Evolutionary conservation across 2,329 filamentous ascomycete species (phyloP).

Genomic region (Geoglossum cookeanum): DNA sequence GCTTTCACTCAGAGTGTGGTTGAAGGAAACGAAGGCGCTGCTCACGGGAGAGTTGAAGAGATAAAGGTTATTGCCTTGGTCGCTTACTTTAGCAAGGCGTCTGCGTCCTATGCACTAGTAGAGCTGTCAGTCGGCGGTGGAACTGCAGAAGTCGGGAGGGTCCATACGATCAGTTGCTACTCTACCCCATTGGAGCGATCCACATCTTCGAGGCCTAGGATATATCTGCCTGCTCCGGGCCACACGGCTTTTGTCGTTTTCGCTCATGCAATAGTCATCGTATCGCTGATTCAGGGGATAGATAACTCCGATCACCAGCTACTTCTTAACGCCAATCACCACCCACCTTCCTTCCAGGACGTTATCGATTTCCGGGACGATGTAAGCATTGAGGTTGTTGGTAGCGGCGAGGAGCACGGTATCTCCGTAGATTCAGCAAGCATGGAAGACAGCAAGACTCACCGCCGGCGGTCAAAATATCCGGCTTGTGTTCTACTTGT

Average conservation of each 20-base stretch:
- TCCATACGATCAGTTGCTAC: constrained; percentile 49
- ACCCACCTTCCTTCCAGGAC: constrained; percentile 62
- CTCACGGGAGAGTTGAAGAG: constrained; percentile 6
- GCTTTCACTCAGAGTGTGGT: constrained; percentile 40
- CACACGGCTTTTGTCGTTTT: constrained; percentile 71
- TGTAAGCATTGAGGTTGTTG: constrained; percentile 29
- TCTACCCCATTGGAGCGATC: constrained; percentile 26
- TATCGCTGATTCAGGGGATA: constrained; percentile 48
- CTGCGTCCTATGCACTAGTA: constrained; percentile 51
- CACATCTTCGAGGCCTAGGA: constrained; percentile 33
- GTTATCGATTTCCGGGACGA: constrained; percentile 54
- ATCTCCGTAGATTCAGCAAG: background rate
- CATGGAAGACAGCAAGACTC: constrained; percentile 1
- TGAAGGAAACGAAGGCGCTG: constrained; percentile 12
- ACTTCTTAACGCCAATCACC: constrained; percentile 42
- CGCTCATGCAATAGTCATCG: constrained; percentile 55
- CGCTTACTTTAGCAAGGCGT: constrained; percentile 14
- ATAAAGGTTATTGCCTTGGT: constrained; percentile 17
- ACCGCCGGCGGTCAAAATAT: constrained; percentile 14
- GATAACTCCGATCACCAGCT: constrained; percentile 63
- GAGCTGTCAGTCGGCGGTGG: constrained; percentile 43
- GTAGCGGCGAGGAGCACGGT: constrained; percentile 27
- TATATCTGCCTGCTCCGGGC: constrained; percentile 62
- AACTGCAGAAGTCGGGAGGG: constrained; percentile 37
- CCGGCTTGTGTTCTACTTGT: constrained; percentile 33